These are phyloP conservation scores for Fusarium palustre DNA, from an alignment of 2,329 filamentous ascomycete genomes.

Conservation along the genomic window DNA sequence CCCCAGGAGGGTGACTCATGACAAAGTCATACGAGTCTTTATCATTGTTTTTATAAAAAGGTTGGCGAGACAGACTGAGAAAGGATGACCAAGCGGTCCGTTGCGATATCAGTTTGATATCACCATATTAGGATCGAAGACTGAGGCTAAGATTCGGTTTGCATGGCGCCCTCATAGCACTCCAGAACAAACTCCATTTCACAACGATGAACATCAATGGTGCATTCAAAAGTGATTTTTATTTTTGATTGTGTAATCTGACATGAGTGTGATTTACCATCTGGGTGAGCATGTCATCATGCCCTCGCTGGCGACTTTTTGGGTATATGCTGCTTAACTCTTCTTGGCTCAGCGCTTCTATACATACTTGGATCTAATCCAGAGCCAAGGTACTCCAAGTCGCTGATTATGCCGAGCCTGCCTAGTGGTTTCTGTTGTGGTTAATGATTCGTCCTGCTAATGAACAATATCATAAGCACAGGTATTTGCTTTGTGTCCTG, in stretches of 20 bases:
- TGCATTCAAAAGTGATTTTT: not conserved
- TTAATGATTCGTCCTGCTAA: not conserved
- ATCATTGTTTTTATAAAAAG: constrained; percentile 30
- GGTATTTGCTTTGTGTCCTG: not conserved
- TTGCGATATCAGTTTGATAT: constrained; percentile 24
- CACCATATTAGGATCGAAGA: constrained; percentile 6
- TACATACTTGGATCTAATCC: not conserved
- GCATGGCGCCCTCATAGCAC: constrained; percentile 16
- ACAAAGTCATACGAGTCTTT: constrained; percentile 22
- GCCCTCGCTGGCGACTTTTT: not conserved
- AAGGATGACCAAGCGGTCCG: constrained; percentile 19
- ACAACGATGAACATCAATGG: constrained; percentile 27
- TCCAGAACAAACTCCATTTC: constrained; percentile 45
- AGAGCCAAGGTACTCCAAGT: not conserved
- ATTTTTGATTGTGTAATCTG: not conserved
- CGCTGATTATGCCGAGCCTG: not conserved
- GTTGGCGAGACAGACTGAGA: constrained; percentile 15
- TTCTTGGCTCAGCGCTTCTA: not conserved
- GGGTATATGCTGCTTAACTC: not conserved
- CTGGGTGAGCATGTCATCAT: not conserved
- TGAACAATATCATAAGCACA: not conserved
- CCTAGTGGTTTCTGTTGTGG: not conserved
- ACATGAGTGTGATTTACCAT: not conserved
- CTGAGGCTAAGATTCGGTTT: constrained; percentile 9
- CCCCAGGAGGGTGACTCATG: constrained; percentile 35